Conservation (phyloP, 106 monocot genomes). For the Ottelia alismoides region DNA sequence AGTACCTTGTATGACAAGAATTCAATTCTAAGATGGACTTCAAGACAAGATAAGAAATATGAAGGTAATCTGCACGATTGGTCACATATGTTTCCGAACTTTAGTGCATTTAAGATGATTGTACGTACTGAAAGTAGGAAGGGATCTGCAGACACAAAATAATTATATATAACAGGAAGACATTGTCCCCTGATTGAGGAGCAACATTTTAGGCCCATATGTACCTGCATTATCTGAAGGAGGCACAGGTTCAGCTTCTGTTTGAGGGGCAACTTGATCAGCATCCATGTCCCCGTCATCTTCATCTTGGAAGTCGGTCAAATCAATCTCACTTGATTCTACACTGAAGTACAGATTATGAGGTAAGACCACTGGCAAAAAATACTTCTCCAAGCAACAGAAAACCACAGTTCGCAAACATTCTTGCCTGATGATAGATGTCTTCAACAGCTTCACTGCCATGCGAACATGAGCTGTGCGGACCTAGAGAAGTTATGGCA, state of each 20-base stretch:
- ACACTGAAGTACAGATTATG: slow-evolving; percentile 53
- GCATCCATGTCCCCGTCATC: slow-evolving; percentile 30
- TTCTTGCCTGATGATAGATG: slow-evolving; percentile 89
- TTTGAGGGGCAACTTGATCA: slow-evolving; percentile 20
- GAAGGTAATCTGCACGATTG: no score
- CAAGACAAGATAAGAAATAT: no score
- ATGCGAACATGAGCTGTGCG: slow-evolving; percentile 56
- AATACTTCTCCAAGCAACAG: no score
- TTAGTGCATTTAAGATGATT: no score
- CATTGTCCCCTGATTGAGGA: no score
- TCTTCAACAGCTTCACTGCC: slow-evolving; percentile 92
- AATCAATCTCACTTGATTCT: slow-evolving; percentile 96
- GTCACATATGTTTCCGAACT: no score
- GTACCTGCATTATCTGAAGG: slow-evolving; percentile 44
- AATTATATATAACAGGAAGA: no score
- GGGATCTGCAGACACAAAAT: no score
- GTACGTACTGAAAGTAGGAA: no score
- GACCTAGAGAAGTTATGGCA: slow-evolving; percentile 37
- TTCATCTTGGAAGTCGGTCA: slow-evolving; percentile 92
- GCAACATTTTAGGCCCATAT: no score
- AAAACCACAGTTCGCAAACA: neutral
- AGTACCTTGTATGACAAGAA: no score
- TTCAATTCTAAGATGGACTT: no score
- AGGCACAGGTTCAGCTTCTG: slow-evolving; percentile 18
- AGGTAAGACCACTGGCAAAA: neutral